Evolutionary conservation across 257 asterid genomes (phyloP).

Genomic region (Nicotiana knightiana): DNA sequence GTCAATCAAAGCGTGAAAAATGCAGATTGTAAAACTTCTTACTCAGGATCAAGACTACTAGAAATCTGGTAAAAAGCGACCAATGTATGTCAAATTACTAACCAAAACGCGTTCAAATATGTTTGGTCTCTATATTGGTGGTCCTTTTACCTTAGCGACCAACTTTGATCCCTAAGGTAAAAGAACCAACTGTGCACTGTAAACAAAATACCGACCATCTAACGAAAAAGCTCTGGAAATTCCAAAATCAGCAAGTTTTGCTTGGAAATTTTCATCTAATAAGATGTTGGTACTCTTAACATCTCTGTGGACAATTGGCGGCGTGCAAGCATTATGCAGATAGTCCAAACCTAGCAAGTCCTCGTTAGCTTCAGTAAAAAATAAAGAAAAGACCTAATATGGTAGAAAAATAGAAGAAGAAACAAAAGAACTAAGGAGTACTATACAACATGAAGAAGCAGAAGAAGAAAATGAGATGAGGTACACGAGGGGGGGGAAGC

Average conservation of each 20-base stretch:
- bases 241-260: conserved; percentile 44
- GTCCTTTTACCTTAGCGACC: too few relatives aligned
- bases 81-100: too few relatives aligned
- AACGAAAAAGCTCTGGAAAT: conserved; percentile 26
- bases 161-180: too few relatives aligned
- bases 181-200: too few relatives aligned
- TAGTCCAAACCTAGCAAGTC: conserved; percentile 34
- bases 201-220: not conserved
- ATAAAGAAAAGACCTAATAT: not conserved
- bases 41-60: conserved; percentile 28
- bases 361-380: not conserved
- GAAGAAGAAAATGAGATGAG: too few relatives aligned
- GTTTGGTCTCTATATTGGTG: too few relatives aligned
- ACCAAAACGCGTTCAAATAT: too few relatives aligned
- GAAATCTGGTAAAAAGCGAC: too few relatives aligned
- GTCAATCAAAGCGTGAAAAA: not conserved
- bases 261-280: conserved; percentile 18
- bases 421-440: too few relatives aligned
- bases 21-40: conserved; percentile 9
- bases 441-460: too few relatives aligned
- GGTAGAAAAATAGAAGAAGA: not conserved
- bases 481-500: not conserved
- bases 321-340: conserved; percentile 39
- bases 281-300: conserved; percentile 34
- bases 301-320: conserved; percentile 40